Base-by-base conservation (phyloP, 352 stramenopile genomes). In the Pythium dissimile region DNA sequence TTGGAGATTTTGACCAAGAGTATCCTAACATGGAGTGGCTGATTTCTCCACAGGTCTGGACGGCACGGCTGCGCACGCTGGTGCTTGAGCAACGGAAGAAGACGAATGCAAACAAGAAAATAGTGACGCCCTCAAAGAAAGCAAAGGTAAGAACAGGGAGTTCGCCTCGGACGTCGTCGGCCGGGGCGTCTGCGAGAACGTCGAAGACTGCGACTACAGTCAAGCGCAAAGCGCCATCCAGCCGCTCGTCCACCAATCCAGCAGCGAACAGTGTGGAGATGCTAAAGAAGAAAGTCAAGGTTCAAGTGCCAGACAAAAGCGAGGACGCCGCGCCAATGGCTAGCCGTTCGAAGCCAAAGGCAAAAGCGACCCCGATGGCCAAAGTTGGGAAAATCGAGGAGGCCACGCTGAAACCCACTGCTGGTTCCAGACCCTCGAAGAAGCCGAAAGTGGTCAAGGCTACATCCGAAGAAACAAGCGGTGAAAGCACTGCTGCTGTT, bases 241-340 rank as follows among this genome's bases (percentile, higher is more conserved):
- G 9, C 2, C 44, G 10, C 23, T 15, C 30, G 20, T 20, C 15
- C 9, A 26, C 15, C 10, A 28, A 50, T n/a, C 15, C 51, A 13
- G 0, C 16, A 30, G n/a, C 28, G 28, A 21, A 47, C 28, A 13
- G 58, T 48, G 51, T 42, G 21, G 51, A 54, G 54, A 52, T 62
- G 54, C 7, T 13, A 3, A 67, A 60, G 24, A 56, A 50, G 13
- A 67, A 63, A 15, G 23, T 10, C 11, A 67, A 63, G n/a, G n/a
- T n/a, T n/a, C n/a, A n/a, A n/a, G n/a, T n/a, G n/a, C n/a, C n/a
- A n/a, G n/a, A n/a, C n/a, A n/a, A n/a, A n/a, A n/a, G n/a, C n/a
- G n/a, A n/a, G n/a, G n/a, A n/a, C n/a, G n/a, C n/a, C n/a, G n/a
- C n/a, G 20, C 10, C 46, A 13, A 43, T 32, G 12, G 18, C 46